Evolutionary conservation across 192 early-diverging fungal species (phyloP).

Genomic region (Endogone sp.): DNA sequence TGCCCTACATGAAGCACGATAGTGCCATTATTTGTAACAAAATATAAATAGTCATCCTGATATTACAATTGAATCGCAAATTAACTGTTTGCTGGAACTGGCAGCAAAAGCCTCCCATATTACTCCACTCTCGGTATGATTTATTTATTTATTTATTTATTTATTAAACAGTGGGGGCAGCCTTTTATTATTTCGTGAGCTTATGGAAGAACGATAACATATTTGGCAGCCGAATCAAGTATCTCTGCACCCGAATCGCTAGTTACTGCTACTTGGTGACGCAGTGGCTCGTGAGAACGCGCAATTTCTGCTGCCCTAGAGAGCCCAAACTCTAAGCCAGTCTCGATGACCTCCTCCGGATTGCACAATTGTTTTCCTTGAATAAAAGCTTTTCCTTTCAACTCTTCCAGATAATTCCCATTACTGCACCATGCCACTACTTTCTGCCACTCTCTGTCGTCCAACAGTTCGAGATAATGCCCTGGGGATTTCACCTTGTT

Average conservation of each 20-base stretch:
- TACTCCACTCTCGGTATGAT: too few species aligned
- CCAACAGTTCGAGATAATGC: neutral
- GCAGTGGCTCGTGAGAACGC: neutral
- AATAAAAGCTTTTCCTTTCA: neutral
- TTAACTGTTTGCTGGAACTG: too few species aligned
- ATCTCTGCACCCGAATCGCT: neutral
- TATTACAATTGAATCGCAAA: too few species aligned
- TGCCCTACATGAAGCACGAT: too few species aligned
- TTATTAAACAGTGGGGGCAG: too few species aligned
- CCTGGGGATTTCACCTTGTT: neutral
- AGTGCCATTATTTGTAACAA: too few species aligned
- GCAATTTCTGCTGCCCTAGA: neutral
- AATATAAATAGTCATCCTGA: too few species aligned
- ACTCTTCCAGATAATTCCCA: neutral
- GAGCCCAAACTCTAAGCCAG: neutral
- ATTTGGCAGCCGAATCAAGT: neutral
- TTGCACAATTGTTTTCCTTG: neutral
- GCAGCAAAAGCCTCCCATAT: too few species aligned
- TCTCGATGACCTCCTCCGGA: neutral
- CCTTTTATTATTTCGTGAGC: too few species aligned
- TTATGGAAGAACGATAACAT: neutral
- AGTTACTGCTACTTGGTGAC: neutral
- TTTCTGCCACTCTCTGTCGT: neutral
- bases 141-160: too few species aligned
- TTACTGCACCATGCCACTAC: neutral